Conservation (phyloP, 139 green algal genomes). For the Asterochloris sp. region DNA sequence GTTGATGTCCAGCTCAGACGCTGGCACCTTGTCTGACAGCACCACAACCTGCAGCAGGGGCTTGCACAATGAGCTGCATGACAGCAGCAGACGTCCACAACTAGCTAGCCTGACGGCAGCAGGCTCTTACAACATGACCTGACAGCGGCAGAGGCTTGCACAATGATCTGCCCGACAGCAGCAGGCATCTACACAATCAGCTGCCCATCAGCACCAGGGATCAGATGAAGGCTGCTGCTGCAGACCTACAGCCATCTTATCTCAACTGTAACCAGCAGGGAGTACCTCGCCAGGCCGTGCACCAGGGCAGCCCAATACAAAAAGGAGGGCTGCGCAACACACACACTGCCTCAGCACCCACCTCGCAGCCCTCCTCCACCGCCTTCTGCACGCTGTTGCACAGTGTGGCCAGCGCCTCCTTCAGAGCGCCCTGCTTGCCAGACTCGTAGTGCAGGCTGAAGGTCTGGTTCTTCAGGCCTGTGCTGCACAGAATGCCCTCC, state of each 20-base stretch:
- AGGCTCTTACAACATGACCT: neutral
- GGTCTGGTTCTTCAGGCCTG: constrained; percentile 50
- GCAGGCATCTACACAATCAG: no score
- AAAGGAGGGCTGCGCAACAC: no score
- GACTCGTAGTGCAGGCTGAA: constrained; percentile 62
- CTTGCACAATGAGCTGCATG: constrained; percentile 29
- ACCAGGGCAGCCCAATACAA: no score
- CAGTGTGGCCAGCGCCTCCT: constrained; percentile 59
- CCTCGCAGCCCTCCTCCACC: constrained; percentile 75
- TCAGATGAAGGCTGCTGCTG: no score
- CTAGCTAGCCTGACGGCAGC: no score
- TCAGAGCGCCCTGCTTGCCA: constrained; percentile 51
- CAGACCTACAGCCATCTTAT: no score
- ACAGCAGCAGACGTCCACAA: neutral
- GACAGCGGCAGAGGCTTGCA: no score
- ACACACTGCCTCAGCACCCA: neutral
- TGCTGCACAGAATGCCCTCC: constrained; percentile 53
- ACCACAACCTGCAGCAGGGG: constrained; percentile 57
- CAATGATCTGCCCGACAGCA: no score
- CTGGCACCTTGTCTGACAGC: constrained; percentile 57
- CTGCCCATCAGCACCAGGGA: no score
- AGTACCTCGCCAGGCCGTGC: no score
- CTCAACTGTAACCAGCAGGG: no score
- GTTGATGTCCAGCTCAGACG: constrained; percentile 35
- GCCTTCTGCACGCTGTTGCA: constrained; percentile 78